phyloP scores from a whole-genome alignment of 2,329 filamentous ascomycete species.

The Cercospora sojina region DNA sequence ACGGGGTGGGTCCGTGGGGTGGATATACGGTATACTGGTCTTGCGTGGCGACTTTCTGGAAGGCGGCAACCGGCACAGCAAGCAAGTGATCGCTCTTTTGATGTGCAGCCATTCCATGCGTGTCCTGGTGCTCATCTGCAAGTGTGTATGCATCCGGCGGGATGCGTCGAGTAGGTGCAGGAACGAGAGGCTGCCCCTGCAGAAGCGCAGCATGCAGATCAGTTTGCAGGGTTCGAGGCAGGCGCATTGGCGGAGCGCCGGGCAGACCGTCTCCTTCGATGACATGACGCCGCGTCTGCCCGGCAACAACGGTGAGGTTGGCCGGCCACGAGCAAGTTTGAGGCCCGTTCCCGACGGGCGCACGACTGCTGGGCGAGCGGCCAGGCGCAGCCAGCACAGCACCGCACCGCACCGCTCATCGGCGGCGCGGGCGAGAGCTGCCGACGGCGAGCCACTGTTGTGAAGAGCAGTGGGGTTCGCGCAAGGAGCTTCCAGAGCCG shows the following conservation, averaged over 20 bases:
- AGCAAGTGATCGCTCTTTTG: not conserved
- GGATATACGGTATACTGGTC: not conserved
- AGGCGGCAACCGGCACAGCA: not conserved
- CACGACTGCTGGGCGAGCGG: not conserved
- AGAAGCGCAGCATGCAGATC: not conserved
- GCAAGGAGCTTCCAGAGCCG: conserved; percentile 6
- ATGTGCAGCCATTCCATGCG: not conserved
- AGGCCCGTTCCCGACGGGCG: not conserved
- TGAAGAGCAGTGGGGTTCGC: not conserved
- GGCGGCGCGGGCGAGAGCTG: not conserved
- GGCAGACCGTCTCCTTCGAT: not conserved
- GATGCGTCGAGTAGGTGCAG: not conserved
- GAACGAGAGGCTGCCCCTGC: conserved; percentile 1
- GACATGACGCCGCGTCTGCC: not conserved
- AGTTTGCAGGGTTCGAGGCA: conserved; percentile 1
- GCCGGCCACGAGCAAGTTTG: not conserved
- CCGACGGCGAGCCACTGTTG: not conserved
- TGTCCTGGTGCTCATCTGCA: not conserved
- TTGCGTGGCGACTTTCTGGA: not conserved
- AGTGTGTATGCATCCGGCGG: not conserved
- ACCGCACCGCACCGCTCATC: not conserved
- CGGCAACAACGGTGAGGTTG: not conserved
- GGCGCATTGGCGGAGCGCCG: not conserved
- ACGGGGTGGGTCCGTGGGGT: not conserved
- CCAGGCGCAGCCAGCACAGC: not conserved